Conservation (phyloP, 1,139 yeast species). For the Nakaseomyces kungkrabaensis region DNA sequence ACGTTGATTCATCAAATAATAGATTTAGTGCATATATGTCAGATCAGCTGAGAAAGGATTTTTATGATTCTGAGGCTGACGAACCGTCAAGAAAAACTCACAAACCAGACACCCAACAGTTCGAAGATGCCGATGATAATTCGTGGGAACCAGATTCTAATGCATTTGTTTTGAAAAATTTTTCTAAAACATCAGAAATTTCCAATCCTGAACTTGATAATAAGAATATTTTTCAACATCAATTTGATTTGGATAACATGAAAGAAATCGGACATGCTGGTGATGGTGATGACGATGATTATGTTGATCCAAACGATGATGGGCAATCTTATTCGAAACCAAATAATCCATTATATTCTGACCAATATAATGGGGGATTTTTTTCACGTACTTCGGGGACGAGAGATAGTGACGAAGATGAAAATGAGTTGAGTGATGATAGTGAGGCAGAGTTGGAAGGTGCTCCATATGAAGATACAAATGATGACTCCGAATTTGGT, state of each 20-base stretch:
- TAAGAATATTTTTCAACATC: conserved; percentile 16
- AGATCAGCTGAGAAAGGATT: conserved; percentile 55
- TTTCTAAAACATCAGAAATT: conserved; percentile 11
- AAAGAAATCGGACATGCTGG: not conserved
- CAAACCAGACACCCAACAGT: conserved; percentile 8
- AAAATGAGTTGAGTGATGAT: conserved; percentile 19
- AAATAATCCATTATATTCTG: conserved; percentile 44
- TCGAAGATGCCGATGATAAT: conserved; percentile 2
- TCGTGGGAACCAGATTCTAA: conserved; percentile 10
- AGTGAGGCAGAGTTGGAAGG: conserved; percentile 20
- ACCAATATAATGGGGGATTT: not conserved
- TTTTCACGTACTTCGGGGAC: not conserved
- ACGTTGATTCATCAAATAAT: conserved; percentile 32
- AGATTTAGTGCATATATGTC: conserved; percentile 75
- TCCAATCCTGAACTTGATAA: conserved; percentile 12
- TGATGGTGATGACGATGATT: conserved; percentile 25
- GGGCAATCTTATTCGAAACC: conserved; percentile 63
- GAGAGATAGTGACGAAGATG: conserved; percentile 11
- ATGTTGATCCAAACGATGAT: conserved; percentile 74
- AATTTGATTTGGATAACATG: conserved; percentile 12
- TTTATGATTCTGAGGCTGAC: conserved; percentile 28
- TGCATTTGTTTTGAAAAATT: conserved; percentile 9
- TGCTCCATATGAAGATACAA: conserved; percentile 17
- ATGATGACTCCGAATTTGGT: conserved; percentile 22
- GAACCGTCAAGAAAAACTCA: conserved; percentile 13